A percentile compares a stretch with the other conserved stretches of the same genome.
Evolutionary conservation across 768 basidiomycete genomes (phyloP).

Genomic region (Kwoniella newhampshirensis): DNA sequence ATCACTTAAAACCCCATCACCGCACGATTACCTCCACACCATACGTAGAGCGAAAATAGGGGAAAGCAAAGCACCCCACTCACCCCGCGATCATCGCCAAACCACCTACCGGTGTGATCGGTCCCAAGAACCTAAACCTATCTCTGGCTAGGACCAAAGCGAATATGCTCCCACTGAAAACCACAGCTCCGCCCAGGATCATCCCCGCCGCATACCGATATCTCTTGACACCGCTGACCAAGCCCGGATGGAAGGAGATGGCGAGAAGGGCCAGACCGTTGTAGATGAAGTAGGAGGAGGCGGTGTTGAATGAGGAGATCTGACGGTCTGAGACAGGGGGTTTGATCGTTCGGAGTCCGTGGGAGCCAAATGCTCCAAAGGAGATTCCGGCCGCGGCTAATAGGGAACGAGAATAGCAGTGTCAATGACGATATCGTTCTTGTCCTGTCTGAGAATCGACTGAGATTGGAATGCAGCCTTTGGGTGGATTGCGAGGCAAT

Average conservation of each 20-base stretch:
- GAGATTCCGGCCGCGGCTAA: constrained; percentile 47
- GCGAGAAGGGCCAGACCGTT: constrained; percentile 50
- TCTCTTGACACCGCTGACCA: constrained; percentile 14
- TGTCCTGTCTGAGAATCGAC: not conserved
- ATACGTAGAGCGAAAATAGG: too few relatives aligned
- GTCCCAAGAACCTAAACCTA: constrained; percentile 42
- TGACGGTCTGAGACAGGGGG: constrained; percentile 37
- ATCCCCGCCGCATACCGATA: constrained; percentile 35
- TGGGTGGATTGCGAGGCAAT: not conserved
- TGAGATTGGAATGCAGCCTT: not conserved
- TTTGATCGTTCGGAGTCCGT: constrained; percentile 41
- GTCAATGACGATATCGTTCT: too few relatives aligned
- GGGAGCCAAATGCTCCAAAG: constrained; percentile 49
- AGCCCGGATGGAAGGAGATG: constrained; percentile 41
- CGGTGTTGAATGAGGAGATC: constrained; percentile 43
- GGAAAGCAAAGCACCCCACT: constrained; percentile 17
- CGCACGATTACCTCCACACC: too few relatives aligned
- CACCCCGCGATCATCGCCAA: constrained; percentile 51
- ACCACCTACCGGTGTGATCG: constrained; percentile 48
- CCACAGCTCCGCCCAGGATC: constrained; percentile 38
- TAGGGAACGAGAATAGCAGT: not conserved
- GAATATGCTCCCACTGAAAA: constrained; percentile 50
- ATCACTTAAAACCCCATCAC: too few relatives aligned
- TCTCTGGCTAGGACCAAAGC: constrained; percentile 45
- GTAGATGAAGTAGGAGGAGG: constrained; percentile 50